phyloP scores from a whole-genome alignment of 306 rosid genomes.

The Cyclanthera cordifolia region DNA sequence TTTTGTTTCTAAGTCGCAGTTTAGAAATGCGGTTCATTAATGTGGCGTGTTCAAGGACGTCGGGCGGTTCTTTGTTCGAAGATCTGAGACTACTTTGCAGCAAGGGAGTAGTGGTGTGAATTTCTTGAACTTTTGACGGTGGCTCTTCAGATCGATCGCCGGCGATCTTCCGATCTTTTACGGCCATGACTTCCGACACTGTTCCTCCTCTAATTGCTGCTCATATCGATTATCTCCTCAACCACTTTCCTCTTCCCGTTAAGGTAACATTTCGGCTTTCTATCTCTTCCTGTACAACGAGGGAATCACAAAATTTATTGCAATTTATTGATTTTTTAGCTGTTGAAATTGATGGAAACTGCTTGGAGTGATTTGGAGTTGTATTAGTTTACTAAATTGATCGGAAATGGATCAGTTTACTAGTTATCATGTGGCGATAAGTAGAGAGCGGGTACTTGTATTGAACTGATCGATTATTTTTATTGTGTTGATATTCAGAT shows the following conservation, averaged over 20 bases:
- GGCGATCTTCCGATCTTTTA: constrained; percentile 4
- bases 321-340: constrained; percentile 1
- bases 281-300: not conserved
- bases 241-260: constrained; percentile 43
- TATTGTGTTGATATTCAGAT: constrained; percentile 32
- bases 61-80: not conserved
- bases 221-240: constrained; percentile 60
- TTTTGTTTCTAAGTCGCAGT: not conserved
- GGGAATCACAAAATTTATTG: not conserved
- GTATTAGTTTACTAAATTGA: not conserved
- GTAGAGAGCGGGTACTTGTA: not conserved
- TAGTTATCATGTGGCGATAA: not conserved
- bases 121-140: not conserved
- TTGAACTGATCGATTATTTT: not conserved
- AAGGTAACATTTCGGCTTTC: constrained; percentile 35
- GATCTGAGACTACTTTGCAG: not conserved
- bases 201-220: constrained; percentile 64
- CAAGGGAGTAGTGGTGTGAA: not conserved
- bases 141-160: constrained; percentile 1
- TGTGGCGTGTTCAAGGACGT: not conserved
- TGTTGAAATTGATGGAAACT: not conserved
- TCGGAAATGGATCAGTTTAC: not conserved
- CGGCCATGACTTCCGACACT: constrained; percentile 36
- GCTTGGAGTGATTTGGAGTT: not conserved
- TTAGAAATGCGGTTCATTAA: constrained; percentile 1